A percentile compares a stretch with the other conserved stretches of the same genome.
These are phyloP conservation scores for Podaxis sp. DNA, from an alignment of 768 basidiomycete genomes.

Conservation along the genomic window DNA sequence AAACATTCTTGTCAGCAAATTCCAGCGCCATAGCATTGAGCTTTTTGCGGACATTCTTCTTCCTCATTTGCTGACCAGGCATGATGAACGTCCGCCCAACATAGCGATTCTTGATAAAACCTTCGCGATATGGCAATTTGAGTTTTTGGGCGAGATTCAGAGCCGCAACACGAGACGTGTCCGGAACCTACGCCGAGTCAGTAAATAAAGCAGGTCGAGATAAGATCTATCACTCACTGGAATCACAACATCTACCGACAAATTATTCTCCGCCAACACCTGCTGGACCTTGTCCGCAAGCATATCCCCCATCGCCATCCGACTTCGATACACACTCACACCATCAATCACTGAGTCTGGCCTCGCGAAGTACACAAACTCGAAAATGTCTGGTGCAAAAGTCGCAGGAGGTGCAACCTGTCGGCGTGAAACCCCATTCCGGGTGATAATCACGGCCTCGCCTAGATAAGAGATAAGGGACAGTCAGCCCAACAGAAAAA, in stretches of 20 bases:
- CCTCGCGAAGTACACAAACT: conserved; percentile 97
- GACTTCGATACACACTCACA: conserved; percentile 93
- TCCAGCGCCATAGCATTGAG: conserved; percentile 99
- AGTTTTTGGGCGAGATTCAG: conserved; percentile 92
- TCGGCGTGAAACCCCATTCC: conserved; percentile 70
- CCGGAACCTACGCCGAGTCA: conserved; percentile 66
- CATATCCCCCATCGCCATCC: conserved; percentile 99
- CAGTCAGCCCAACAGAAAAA: background rate
- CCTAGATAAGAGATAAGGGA: conserved; percentile 43
- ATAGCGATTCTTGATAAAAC: conserved; percentile 98
- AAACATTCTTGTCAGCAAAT: conserved; percentile 87
- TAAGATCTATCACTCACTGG: conserved; percentile 52
- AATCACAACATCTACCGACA: conserved; percentile 93
- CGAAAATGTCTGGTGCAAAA: conserved; percentile 98
- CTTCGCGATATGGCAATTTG: conserved; percentile 90
- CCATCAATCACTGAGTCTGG: conserved; percentile 98
- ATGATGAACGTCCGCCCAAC: conserved; percentile 99
- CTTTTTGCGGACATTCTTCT: conserved; percentile 93
- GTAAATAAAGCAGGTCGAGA: background rate
- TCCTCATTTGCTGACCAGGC: conserved; percentile 96
- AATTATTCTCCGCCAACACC: conserved; percentile 63
- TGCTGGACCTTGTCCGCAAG: conserved; percentile 85
- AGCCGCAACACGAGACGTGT: conserved; percentile 95
- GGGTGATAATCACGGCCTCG: conserved; percentile 95
- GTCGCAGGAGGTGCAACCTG: conserved; percentile 67